phyloP scores from a whole-genome alignment of 2,329 filamentous ascomycete genomes.

The Colletotrichum ledebouriae region DNA sequence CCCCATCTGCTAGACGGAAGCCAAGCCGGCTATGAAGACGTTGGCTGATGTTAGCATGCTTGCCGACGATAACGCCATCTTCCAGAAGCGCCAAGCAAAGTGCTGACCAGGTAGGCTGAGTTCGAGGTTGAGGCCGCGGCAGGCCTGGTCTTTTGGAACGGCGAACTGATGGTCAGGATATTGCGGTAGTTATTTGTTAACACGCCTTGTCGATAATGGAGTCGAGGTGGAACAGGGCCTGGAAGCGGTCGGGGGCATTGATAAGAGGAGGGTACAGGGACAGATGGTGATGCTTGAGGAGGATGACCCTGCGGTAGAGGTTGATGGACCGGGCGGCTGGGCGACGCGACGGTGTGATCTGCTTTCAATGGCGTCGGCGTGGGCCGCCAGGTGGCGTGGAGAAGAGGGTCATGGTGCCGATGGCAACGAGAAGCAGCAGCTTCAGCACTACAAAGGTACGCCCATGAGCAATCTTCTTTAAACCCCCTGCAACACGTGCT shows the following conservation, averaged over 20 bases:
- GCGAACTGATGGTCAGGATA: not conserved
- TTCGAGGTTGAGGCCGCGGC: not conserved
- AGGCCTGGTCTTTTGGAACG: not conserved
- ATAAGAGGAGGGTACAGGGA: not conserved
- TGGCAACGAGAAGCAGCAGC: not conserved
- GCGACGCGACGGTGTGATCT: too few relatives aligned
- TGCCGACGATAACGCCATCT: not conserved
- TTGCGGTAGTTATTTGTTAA: not conserved
- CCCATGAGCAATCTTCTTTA: not conserved
- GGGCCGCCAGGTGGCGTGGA: too few relatives aligned
- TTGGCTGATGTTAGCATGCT: slow-evolving; percentile 1
- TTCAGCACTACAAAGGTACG: slow-evolving; percentile 2
- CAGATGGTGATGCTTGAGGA: not conserved
- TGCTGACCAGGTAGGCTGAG: not conserved
- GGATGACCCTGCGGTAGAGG: not conserved
- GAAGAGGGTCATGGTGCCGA: not conserved
- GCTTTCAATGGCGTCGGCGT: too few relatives aligned
- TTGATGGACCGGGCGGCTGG: too few relatives aligned
- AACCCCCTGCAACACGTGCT: not conserved
- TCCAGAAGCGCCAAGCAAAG: not conserved
- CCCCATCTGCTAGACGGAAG: not conserved
- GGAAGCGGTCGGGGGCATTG: not conserved
- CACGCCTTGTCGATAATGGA: not conserved
- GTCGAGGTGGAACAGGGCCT: not conserved
- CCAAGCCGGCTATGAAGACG: not conserved